Conservation (phyloP, 129 eudicot genomes). For the Chrysanthemum lavandulifolium region DNA sequence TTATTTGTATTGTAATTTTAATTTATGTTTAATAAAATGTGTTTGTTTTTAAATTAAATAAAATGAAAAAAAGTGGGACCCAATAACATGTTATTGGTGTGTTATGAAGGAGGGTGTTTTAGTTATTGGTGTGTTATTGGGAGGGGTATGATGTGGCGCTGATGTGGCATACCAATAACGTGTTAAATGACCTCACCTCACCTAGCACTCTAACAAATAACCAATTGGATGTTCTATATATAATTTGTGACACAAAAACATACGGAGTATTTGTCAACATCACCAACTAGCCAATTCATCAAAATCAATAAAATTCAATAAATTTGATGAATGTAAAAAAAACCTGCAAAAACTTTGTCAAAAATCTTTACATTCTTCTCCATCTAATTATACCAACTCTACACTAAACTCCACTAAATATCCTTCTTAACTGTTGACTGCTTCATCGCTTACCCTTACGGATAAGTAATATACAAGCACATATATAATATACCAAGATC, state of each 20-base stretch:
- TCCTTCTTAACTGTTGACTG: neutral
- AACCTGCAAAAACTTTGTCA: constrained; percentile 16
- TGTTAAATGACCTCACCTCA: too few relatives aligned
- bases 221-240: too few relatives aligned
- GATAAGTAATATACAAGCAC: neutral
- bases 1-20: too few relatives aligned
- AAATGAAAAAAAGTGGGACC: too few relatives aligned
- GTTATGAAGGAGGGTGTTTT: too few relatives aligned
- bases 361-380: constrained; percentile 28
- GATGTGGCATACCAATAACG: too few relatives aligned
- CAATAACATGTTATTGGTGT: too few relatives aligned
- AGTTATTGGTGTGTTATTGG: too few relatives aligned
- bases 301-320: constrained; percentile 9
- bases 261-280: neutral
- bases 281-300: neutral
- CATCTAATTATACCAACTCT: constrained; percentile 15
- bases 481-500: constrained; percentile 17
- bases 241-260: neutral
- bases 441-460: constrained; percentile 1
- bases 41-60: too few relatives aligned
- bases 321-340: constrained; percentile 16
- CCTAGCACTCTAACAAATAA: too few relatives aligned
- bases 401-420: constrained; percentile 5
- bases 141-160: too few relatives aligned
- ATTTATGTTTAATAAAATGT: too few relatives aligned